These are phyloP conservation scores for Monosporascus ibericus DNA, from an alignment of 2,329 filamentous ascomycete species.

Conservation along the genomic window DNA sequence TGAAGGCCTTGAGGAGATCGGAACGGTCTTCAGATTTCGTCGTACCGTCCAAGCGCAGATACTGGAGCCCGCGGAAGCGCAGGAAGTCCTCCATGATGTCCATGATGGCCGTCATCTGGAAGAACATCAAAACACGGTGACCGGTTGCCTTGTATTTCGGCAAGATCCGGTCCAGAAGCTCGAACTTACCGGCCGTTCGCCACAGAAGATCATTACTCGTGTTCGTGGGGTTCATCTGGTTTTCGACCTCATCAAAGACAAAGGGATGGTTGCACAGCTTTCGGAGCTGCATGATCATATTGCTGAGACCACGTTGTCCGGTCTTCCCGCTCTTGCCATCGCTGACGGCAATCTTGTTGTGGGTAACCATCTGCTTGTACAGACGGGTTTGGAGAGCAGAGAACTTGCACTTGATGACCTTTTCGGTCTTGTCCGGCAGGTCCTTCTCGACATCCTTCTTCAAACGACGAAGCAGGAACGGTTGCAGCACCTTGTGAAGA, in stretches of 20 bases:
- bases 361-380: slow-evolving; percentile 95
- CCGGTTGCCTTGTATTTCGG: slow-evolving; percentile 89
- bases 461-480: slow-evolving; percentile 93
- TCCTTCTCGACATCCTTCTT: slow-evolving; percentile 99
- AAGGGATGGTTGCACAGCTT: slow-evolving; percentile 99
- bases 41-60: slow-evolving; percentile 89
- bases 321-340: slow-evolving; percentile 95
- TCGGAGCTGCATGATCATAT: slow-evolving; percentile 99
- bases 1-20: slow-evolving; percentile 82
- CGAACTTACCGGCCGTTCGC: slow-evolving; percentile 95
- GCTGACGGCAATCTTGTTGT: slow-evolving; percentile 90
- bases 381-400: slow-evolving; percentile 88
- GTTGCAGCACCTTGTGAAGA: slow-evolving; percentile 93
- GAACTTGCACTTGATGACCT: slow-evolving; percentile 98
- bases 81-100: slow-evolving; percentile 99
- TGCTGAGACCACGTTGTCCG: slow-evolving; percentile 88
- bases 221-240: slow-evolving; percentile 89
- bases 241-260: slow-evolving; percentile 96
- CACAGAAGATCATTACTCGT: slow-evolving; percentile 90
- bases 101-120: slow-evolving; percentile 99
- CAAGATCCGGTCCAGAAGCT: slow-evolving; percentile 83
- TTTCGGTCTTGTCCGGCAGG: slow-evolving; percentile 96
- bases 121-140: slow-evolving; percentile 98
- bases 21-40: slow-evolving; percentile 98
- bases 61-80: slow-evolving; percentile 74